Percentiles rank a stretch among this genome's conserved stretches.
Conservation (phyloP, 441 rosid species). For the Euphorbia corollata region DNA sequence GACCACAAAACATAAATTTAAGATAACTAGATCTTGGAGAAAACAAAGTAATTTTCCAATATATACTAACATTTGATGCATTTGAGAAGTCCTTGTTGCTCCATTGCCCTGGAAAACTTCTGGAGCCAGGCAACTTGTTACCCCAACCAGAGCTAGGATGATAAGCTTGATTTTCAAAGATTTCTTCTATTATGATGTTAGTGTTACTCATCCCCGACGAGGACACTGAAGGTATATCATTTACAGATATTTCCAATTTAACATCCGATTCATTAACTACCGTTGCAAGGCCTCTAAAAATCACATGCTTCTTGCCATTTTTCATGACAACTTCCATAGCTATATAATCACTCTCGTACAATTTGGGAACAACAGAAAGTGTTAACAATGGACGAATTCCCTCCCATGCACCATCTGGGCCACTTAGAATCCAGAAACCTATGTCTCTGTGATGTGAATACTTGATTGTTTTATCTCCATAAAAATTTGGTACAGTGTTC, state of each 20-base stretch:
- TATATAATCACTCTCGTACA: constrained; percentile 51
- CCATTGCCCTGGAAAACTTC: constrained; percentile 45
- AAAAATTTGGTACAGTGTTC: constrained; percentile 45
- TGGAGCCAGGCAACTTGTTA: constrained; percentile 34
- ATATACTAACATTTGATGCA: constrained; percentile 47
- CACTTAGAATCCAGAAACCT: constrained; percentile 87
- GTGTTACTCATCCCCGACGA: constrained; percentile 38
- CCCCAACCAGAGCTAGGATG: constrained; percentile 50
- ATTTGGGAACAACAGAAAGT: constrained; percentile 68
- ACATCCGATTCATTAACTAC: constrained; percentile 82
- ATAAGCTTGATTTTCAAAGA: constrained; percentile 53
- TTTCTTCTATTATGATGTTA: constrained; percentile 44
- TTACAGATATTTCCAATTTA: constrained; percentile 60
- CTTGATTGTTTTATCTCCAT: constrained; percentile 42
- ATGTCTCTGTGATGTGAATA: constrained; percentile 48
- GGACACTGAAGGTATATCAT: constrained; percentile 28
- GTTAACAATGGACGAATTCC: constrained; percentile 88
- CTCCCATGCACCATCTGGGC: constrained; percentile 64
- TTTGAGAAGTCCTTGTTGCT: constrained; percentile 54
- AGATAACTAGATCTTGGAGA: constrained; percentile 3
- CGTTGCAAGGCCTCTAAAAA: constrained; percentile 84
- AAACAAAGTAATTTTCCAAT: neutral
- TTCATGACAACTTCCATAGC: constrained; percentile 88
- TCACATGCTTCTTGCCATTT: constrained; percentile 91
- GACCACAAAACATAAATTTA: neutral